Evolutionary conservation across 768 basidiomycete genomes (phyloP), one percentile per base, ranked within the genome.

Genomic region (Plicaturopsis crispa): DNA sequence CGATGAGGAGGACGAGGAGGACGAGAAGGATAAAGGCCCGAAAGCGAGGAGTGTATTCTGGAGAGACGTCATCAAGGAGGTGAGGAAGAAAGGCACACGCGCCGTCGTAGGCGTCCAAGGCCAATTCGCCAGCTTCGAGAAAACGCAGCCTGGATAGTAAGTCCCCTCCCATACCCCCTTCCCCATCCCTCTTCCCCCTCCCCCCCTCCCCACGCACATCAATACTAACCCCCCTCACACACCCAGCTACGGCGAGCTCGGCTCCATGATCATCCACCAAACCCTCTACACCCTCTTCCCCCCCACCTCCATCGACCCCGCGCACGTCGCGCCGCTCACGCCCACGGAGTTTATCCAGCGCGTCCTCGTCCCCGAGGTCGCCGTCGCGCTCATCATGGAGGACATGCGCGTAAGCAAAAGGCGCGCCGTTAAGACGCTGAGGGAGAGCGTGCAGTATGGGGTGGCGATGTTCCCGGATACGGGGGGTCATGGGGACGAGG

Each of bases 301-400:
- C 1, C 76, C 74, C 0, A 54, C 67, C 3, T 59, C 69, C 0
- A 71, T 86, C 33, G 63, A 77, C 39, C 64, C 74, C 0, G 52
- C 60, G n/a, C 56, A 67, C 8, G 71, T 78, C 18, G 56, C 66
- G 0, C 84, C 93, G 0, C 71, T 97, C 17, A 74, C 78, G 1
- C 67, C 78, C 0, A 72, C 75, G 23, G 82, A 89, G 41, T 94
- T 92, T 52, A 69, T 90, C 24, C 78, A 84, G 26, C 79, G 80
- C 12, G 71, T 97, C 21, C 72, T 98, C n/a, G 78, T 97, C 2
- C 94, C 94, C 2, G 93, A 97, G 60, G 77, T 83, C 0, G 88
- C 83, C 1, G 66, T 83, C 28, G 66, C 72, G 17, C 74, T 98
- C n/a, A 88, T 97, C 43, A 78, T 78, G 65, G 69, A 84, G 41